These are phyloP conservation scores for Calycina herbarum DNA, from an alignment of 2,329 filamentous ascomycete genomes.

Conservation along the genomic window DNA sequence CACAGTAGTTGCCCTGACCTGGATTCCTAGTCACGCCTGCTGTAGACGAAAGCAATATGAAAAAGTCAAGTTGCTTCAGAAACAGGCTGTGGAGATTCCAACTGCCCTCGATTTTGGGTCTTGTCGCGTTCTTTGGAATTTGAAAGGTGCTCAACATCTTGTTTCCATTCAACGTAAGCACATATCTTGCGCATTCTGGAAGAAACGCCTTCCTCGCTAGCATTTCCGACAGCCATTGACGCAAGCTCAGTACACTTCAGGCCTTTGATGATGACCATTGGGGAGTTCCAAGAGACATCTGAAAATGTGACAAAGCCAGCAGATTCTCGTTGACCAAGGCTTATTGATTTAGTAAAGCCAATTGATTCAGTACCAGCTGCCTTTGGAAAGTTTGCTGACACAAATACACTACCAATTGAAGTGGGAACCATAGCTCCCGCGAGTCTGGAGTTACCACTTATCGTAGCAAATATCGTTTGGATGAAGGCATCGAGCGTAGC, in stretches of 20 bases:
- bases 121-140: constrained; percentile 22
- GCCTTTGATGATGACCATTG: neutral
- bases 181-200: too few relatives aligned
- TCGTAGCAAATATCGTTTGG: neutral
- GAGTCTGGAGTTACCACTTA: neutral
- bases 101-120: constrained; percentile 37
- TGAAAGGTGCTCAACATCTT: too few relatives aligned
- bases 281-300: neutral
- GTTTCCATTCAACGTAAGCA: too few relatives aligned
- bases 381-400: constrained; percentile 6
- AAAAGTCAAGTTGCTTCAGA: constrained; percentile 40
- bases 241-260: too few relatives aligned
- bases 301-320: neutral
- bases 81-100: constrained; percentile 23
- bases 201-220: too few relatives aligned
- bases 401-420: neutral
- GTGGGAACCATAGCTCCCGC: neutral
- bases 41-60: constrained; percentile 41
- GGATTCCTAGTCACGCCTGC: constrained; percentile 23
- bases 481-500: neutral
- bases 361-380: neutral
- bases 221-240: too few relatives aligned
- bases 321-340: too few relatives aligned
- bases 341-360: too few relatives aligned
- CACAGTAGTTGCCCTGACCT: constrained; percentile 20